A percentile compares a stretch with the other conserved stretches of the same genome.
Evolutionary conservation across 2,329 filamentous ascomycete species (phyloP).

Genomic region (Paraphoma sp.): DNA sequence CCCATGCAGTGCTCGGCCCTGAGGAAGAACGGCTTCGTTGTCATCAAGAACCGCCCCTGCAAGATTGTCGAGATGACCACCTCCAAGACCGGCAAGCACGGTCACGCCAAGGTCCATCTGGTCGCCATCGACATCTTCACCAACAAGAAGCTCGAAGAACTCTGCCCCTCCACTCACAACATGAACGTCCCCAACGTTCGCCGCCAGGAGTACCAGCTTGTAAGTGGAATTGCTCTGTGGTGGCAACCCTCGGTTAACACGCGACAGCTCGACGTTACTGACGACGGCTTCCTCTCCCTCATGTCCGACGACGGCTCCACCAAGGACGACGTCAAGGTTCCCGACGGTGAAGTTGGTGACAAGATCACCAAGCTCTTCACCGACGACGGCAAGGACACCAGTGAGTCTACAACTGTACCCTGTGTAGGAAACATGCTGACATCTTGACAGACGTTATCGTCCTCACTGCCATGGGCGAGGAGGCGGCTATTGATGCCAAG

Average conservation of each 20-base stretch:
- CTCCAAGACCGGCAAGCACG: constrained; percentile 99
- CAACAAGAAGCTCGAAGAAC: constrained; percentile 98
- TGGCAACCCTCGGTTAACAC: constrained; percentile 22
- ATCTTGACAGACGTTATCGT: constrained; percentile 78
- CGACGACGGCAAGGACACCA: constrained; percentile 88
- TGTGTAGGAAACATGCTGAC: constrained; percentile 19
- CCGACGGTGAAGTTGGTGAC: constrained; percentile 86
- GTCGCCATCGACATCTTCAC: constrained; percentile 99
- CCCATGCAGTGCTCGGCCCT: constrained; percentile 99
- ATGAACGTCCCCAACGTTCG: constrained; percentile 96
- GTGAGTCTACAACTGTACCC: constrained; percentile 65
- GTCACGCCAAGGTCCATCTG: constrained; percentile 99
- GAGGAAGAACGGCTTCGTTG: constrained; percentile 98
- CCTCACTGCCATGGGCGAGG: constrained; percentile 95
- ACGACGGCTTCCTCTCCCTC: constrained; percentile 93
- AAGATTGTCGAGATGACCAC: constrained; percentile 99
- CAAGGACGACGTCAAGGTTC: constrained; percentile 95
- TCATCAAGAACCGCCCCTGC: constrained; percentile 98
- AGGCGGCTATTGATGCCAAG: constrained; percentile 91
- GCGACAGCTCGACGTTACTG: constrained; percentile 84
- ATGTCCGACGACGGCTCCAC: constrained; percentile 84
- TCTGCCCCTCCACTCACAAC: constrained; percentile 95
- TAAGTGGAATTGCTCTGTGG: constrained; percentile 62
- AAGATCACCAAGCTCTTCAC: constrained; percentile 84
- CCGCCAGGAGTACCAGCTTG: constrained; percentile 91